Percentiles rank a stretch among this genome's conserved stretches.
These are phyloP conservation scores for Chenopodium quinoa DNA, from an alignment of 148 eudicot genomes.

Conservation along the genomic window DNA sequence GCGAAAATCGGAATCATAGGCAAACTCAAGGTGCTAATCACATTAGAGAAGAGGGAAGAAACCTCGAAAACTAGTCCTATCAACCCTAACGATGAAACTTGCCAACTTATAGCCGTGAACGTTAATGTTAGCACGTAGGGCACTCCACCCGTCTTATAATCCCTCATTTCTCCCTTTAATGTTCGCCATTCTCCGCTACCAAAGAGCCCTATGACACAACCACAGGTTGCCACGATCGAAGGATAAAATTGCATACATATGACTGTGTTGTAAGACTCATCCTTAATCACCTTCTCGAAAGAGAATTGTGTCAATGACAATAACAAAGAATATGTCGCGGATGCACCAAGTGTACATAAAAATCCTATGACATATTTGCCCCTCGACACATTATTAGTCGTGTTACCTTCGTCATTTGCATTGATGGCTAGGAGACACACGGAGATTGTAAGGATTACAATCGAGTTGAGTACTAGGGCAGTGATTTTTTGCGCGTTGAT, in stretches of 20 bases:
- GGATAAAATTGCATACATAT: constrained; percentile 38
- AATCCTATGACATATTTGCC: constrained; percentile 37
- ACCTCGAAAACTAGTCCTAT: constrained; percentile 45
- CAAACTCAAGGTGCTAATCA: constrained; percentile 45
- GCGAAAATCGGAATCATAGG: constrained; percentile 51
- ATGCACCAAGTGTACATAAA: constrained; percentile 47
- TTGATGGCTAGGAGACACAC: constrained; percentile 43
- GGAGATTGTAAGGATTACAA: constrained; percentile 47
- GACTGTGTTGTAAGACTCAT: constrained; percentile 26
- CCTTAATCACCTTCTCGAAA: constrained; percentile 41
- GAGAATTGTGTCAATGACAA: constrained; percentile 37
- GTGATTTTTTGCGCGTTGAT: constrained; percentile 53
- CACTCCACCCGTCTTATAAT: constrained; percentile 30
- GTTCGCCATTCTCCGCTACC: constrained; percentile 46
- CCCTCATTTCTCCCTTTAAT: constrained; percentile 34
- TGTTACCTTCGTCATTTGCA: neutral
- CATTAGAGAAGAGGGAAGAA: constrained; percentile 48
- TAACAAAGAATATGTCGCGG: constrained; percentile 37
- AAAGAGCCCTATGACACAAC: constrained; percentile 41
- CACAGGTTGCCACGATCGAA: constrained; percentile 32
- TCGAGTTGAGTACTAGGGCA: constrained; percentile 36
- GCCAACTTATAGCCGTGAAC: constrained; percentile 50
- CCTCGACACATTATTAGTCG: neutral
- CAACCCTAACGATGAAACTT: constrained; percentile 34
- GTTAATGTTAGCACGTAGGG: constrained; percentile 45